Evolutionary conservation across 352 stramenopile genomes (phyloP), one percentile per base, ranked within the genome.

Genomic region (Phytophthora hybrid): DNA sequence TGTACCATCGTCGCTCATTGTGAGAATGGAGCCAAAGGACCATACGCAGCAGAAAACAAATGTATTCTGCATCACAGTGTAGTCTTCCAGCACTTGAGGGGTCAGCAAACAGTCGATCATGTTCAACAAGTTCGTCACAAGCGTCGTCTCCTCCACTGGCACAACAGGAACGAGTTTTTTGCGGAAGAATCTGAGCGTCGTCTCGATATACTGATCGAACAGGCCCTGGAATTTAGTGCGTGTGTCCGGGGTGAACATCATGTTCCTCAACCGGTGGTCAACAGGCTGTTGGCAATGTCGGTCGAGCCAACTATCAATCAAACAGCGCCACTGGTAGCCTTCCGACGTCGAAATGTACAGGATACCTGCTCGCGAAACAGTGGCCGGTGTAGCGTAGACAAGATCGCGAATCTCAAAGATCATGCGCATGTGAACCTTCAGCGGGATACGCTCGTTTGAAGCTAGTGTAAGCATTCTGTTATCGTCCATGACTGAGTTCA

Each of bases 401-500:
- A 99, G 84, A 82, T 98, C 95, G 26, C 95, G 88, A 71, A 99
- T 98, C 79, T 99, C 97, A 73, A 99, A 99, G 69, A 99, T 98
- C 92, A 99, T 97, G 49, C 93, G 83, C 96, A 99, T 99, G 79
- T 99, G 92, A 19, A 92, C 83, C 74, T 98, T 98, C 14, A 99
- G 82, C 16, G 97, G 97, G 65, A 99, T 99, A 64, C 97, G 92
- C 78, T 99, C 97, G 73, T 99, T 99, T 1, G 94, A 99, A 5
- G 96, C 97, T 10, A 99, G 78, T 16, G 97, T 99, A 18, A 99
- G 92, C 93, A 98, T 98, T 37, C 93, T 87, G 72, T 99, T 99
- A 65, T 99, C 97, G 71, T 99, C 97, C 96, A 99, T 98, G 55
- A 99, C 94, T 3, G 93, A 98, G 81, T 98, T 98, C 96, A 99